phyloP scores from a whole-genome alignment of 1,284 basidiomycete genomes.

The Pterula multifida region DNA sequence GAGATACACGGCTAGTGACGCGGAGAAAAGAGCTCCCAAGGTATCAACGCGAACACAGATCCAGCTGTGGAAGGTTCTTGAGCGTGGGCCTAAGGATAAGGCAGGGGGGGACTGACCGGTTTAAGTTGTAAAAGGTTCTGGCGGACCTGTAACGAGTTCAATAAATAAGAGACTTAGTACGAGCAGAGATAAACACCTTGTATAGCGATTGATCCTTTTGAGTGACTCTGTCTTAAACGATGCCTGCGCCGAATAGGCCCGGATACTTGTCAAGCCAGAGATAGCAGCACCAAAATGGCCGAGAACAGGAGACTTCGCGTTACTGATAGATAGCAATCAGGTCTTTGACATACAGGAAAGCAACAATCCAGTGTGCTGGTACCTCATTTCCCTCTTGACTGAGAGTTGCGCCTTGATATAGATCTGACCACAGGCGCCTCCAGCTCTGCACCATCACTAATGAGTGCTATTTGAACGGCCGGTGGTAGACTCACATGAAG shows the following conservation, averaged over 20 bases:
- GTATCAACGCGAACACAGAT: slow-evolving; percentile 38
- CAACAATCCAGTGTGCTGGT: not conserved
- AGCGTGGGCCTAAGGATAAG: slow-evolving; percentile 11
- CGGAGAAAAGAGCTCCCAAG: slow-evolving; percentile 39
- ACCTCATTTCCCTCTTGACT: slow-evolving; percentile 69
- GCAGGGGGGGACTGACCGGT: slow-evolving; percentile 22
- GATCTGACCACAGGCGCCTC: slow-evolving; percentile 20
- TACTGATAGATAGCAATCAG: not conserved
- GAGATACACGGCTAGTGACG: slow-evolving; percentile 40
- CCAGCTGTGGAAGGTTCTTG: slow-evolving; percentile 27
- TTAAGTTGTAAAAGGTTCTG: slow-evolving; percentile 41
- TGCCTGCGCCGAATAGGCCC: slow-evolving; percentile 43
- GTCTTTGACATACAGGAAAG: not conserved
- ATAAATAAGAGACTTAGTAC: not conserved
- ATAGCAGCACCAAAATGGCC: slow-evolving; percentile 63
- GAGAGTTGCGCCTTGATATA: slow-evolving; percentile 66
- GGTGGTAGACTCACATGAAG: slow-evolving; percentile 20
- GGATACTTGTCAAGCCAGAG: slow-evolving; percentile 51
- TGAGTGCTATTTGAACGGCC: slow-evolving; percentile 14
- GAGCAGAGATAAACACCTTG: slow-evolving; percentile 15
- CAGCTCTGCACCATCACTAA: not conserved
- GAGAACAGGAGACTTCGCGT: slow-evolving; percentile 54
- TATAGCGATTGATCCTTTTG: slow-evolving; percentile 34
- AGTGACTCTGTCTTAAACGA: slow-evolving; percentile 34
- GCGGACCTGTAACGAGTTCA: slow-evolving; percentile 16